Percentiles rank a stretch among this genome's conserved stretches.
These are phyloP conservation scores for Trypanosoma vivax DNA, from an alignment of 208 protist species.

Conservation along the genomic window DNA sequence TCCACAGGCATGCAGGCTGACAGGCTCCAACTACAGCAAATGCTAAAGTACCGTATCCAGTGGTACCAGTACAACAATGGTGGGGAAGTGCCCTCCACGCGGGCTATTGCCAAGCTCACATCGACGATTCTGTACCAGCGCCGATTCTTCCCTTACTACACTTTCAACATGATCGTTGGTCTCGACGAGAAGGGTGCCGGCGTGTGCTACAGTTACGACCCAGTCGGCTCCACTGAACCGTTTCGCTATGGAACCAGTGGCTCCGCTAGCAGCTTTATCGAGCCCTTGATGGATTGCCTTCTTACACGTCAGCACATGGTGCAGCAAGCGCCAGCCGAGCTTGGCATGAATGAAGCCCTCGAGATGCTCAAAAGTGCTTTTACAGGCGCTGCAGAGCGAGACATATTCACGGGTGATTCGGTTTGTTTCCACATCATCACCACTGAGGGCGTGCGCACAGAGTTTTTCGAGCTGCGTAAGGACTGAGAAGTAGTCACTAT, in stretches of 20 bases:
- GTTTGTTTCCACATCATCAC: constrained; percentile 93
- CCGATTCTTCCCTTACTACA: constrained; percentile 99
- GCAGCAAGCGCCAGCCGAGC: constrained; percentile 42
- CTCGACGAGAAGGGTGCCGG: constrained; percentile 93
- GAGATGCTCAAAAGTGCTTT: constrained; percentile 96
- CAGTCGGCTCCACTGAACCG: constrained; percentile 95
- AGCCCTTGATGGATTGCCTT: constrained; percentile 97
- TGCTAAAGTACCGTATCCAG: constrained; percentile 89
- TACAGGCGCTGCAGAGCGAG: constrained; percentile 93
- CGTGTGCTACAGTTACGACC: constrained; percentile 98
- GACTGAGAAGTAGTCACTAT: too few relatives aligned
- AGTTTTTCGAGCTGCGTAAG: constrained; percentile 70
- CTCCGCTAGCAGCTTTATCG: constrained; percentile 90
- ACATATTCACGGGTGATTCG: constrained; percentile 97
- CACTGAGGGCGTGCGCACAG: constrained; percentile 51
- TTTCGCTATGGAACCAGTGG: constrained; percentile 91
- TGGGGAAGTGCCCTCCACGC: constrained; percentile 85
- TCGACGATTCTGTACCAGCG: constrained; percentile 96
- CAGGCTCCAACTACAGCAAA: constrained; percentile 93
- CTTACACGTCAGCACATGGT: constrained; percentile 82
- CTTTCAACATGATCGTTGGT: constrained; percentile 98
- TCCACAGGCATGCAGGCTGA: constrained; percentile 97
- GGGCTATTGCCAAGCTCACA: constrained; percentile 94
- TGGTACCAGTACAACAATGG: constrained; percentile 94
- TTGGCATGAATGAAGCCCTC: constrained; percentile 78